Evolutionary conservation across 345 rosid genomes (phyloP).

Genomic region (Adansonia digitata): DNA sequence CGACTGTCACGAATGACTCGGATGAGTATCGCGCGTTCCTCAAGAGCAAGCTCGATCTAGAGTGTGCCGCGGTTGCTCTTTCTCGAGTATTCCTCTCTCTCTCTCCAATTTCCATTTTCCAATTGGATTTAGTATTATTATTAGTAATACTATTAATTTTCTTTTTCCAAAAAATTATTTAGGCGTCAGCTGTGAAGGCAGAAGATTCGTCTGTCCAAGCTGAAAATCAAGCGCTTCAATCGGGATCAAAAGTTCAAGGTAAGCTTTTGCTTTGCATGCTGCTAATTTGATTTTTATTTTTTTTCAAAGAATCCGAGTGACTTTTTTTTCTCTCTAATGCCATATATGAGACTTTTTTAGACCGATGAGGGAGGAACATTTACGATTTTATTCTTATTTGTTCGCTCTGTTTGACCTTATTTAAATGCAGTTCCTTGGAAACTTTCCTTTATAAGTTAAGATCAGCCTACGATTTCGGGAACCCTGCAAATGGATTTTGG

Average conservation of each 20-base stretch:
- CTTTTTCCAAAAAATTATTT: neutral
- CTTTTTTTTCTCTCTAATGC: neutral
- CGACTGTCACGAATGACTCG: slow-evolving; percentile 29
- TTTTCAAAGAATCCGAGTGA: neutral
- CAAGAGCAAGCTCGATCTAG: slow-evolving; percentile 58
- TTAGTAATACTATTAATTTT: too few species aligned
- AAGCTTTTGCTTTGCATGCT: neutral
- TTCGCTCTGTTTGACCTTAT: neutral
- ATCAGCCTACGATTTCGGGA: neutral
- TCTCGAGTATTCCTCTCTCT: slow-evolving; percentile 33
- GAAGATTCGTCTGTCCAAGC: slow-evolving; percentile 39
- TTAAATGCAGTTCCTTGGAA: neutral
- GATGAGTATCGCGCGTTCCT: slow-evolving; percentile 53
- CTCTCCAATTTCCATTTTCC: neutral
- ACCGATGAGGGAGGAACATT: neutral
- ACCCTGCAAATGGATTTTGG: neutral
- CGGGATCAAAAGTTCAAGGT: slow-evolving; percentile 46
- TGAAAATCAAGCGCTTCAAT: slow-evolving; percentile 33
- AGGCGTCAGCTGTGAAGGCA: slow-evolving; percentile 53
- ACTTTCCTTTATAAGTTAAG: neutral
- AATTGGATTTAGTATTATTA: neutral
- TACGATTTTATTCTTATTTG: neutral
- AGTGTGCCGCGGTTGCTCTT: slow-evolving; percentile 70
- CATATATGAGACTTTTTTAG: neutral
- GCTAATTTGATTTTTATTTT: neutral